Percentiles rank a stretch among this genome's conserved stretches.
Evolutionary conservation across 2,329 filamentous ascomycete species (phyloP).

Genomic region (Epichloe sp.): DNA sequence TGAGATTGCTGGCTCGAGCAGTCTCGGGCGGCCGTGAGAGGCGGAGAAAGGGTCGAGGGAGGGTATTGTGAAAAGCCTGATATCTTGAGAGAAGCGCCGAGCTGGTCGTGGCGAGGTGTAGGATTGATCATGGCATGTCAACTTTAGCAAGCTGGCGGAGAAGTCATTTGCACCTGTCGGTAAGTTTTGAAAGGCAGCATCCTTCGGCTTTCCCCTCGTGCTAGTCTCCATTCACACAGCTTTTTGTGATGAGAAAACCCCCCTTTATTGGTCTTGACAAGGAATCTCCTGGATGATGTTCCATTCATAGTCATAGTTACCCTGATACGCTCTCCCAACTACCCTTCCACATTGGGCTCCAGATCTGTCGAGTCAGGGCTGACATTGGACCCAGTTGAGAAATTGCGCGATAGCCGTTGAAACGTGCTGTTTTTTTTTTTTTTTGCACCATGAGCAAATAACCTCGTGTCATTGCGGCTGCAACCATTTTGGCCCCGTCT

Average conservation of each 20-base stretch:
- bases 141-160: neutral
- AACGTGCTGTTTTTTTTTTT: too few species aligned
- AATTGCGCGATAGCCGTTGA: neutral
- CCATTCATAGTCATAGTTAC: constrained; percentile 18
- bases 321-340: constrained; percentile 12
- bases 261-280: constrained; percentile 21
- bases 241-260: constrained; percentile 2
- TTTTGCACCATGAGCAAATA: too few species aligned
- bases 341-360: neutral
- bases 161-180: neutral
- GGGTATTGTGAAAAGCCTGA: neutral
- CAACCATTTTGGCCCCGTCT: too few species aligned
- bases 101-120: neutral
- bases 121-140: neutral
- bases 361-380: neutral
- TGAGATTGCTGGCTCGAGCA: constrained; percentile 23
- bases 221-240: neutral
- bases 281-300: constrained; percentile 19
- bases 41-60: neutral
- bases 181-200: neutral
- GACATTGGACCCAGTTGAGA: neutral
- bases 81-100: neutral
- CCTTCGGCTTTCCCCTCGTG: too few species aligned
- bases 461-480: too few species aligned
- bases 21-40: constrained; percentile 10